These are phyloP conservation scores for Sphaerobolus stellatus DNA, from an alignment of 1,284 basidiomycete genomes.

Conservation along the genomic window DNA sequence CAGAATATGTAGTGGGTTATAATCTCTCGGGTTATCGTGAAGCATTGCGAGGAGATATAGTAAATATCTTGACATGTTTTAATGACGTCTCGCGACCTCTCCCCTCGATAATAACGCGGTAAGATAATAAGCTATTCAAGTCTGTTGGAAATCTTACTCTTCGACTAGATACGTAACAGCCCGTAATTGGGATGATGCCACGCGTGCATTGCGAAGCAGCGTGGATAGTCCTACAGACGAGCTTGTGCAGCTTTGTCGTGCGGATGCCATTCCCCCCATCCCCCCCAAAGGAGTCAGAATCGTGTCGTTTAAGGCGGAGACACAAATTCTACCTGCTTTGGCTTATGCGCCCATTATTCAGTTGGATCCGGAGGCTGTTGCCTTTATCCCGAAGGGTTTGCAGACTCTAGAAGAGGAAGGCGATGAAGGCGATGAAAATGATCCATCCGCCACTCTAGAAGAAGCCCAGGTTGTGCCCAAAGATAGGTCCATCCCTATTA, in stretches of 20 bases:
- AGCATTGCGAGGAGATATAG: too few species aligned
- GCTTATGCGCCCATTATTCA: background rate
- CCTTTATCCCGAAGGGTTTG: constrained; percentile 34
- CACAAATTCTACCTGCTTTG: background rate
- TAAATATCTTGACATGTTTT: too few species aligned
- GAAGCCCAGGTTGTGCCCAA: constrained; percentile 16
- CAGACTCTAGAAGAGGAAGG: constrained; percentile 19
- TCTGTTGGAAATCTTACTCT: too few species aligned
- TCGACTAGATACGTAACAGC: constrained; percentile 42
- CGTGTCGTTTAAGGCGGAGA: background rate
- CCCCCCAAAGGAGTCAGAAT: background rate
- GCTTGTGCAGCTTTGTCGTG: background rate
- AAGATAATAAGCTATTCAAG: too few species aligned
- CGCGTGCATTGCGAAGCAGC: constrained; percentile 25
- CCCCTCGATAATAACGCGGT: too few species aligned
- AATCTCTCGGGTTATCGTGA: too few species aligned
- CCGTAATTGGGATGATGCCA: constrained; percentile 35
- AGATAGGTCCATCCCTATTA: constrained; percentile 22
- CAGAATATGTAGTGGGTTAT: too few species aligned
- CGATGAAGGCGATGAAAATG: background rate
- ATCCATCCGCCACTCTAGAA: background rate
- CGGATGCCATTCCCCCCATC: background rate
- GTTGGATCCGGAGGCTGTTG: constrained; percentile 20
- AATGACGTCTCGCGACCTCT: too few species aligned
- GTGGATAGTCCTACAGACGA: background rate